Evolutionary conservation across 441 rosid species (phyloP), one percentile per base, ranked within the genome.

Genomic region (Lepidium campestre): DNA sequence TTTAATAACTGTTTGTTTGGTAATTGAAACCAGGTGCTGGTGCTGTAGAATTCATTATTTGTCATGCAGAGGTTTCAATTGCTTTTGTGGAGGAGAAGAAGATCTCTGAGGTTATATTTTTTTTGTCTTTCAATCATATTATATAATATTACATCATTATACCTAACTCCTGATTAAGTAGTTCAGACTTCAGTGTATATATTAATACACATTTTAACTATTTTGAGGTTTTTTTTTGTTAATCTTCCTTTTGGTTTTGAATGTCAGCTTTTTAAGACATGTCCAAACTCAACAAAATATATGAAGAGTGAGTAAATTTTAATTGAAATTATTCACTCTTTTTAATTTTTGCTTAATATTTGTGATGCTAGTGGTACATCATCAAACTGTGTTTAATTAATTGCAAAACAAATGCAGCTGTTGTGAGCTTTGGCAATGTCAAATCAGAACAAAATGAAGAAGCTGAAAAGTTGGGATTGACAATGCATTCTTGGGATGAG

Each of bases 71-170:
- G 69, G 84, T 91, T 70, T 79, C 93, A 40, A 82, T 91, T 75
- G 93, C 89, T 57, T 94, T 94, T 84, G 90, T 82, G 11, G 99
- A 94, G 70, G 98, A 88, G 71, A 91, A 86, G 48, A 94, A 94
- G 77, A 82, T 94, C 70, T 37, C 81, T 40, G 97, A 94, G 98
- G 99, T 94, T 27, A 5, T 27, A 27, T 27, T 27, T 27, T n/a
- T n/a, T n/a, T n/a, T n/a, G 79, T 62, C 29, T 31, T 57, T 65
- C 55, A 39, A 37, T 23, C 31, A 2, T 32, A 14, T 66, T 17
- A 19, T 19, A 27, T 44, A 22, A n/a, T n/a, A n/a, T 32, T 10
- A 13, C 8, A 14, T n/a, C 23, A 17, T 14, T 18, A 0, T 44
- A 17, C 10, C 9, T 41, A 44, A 44, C 49, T 10, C 49, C 2